Evolutionary conservation across 2,329 filamentous ascomycete species (phyloP), one percentile per base, ranked within the genome.

Genomic region (Epichloe uncinata): DNA sequence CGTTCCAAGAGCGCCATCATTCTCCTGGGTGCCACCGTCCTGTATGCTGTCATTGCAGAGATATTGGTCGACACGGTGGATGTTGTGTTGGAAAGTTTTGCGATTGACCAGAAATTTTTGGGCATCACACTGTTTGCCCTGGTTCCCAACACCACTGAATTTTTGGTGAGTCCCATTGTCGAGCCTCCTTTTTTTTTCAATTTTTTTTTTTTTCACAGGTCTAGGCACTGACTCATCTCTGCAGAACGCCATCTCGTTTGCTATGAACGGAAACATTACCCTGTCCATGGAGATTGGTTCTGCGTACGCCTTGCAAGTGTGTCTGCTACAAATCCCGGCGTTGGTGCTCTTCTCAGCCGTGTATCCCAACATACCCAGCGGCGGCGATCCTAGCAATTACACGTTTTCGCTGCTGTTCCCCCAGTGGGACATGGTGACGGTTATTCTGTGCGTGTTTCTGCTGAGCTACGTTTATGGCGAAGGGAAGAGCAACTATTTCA

Each of bases 401-500:
- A 87, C 82, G 0, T 93, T 93, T 65, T 86, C 82, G 36, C 78
- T 98, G 35, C 87, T 97, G 42, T 97, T 98, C 71, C 93, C 93
- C 1, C 93, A 98, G 66, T 98, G 91, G 91, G 93, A 98, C 65
- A 94, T 98, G 87, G 84, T 97, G 12, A 95, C 87, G 0, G 88
- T 97, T 15, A 95, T 97, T 52, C 71, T 98, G 15, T 96, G 91
- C 61, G 89, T 98, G 16, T 95, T 98, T 71, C 72, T 98, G 50
- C 80, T 98, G 56, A 95, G 89, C 61, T 95, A 97, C 73, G 91
- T 98, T 74, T 95, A 97, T 60, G 87, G 91, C 47, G 93, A 98
- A 69, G 93, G 93, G 40, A 98, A 98, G 79, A 97, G 90, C 73
- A 98, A 98, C 68, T 98, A 98, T 69, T 98, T 98, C 80, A 98